Evolutionary conservation across 495 filamentous ascomycete genomes (phyloP), one percentile per base, ranked within the genome.

Genomic region (Endocarpon pusillum): DNA sequence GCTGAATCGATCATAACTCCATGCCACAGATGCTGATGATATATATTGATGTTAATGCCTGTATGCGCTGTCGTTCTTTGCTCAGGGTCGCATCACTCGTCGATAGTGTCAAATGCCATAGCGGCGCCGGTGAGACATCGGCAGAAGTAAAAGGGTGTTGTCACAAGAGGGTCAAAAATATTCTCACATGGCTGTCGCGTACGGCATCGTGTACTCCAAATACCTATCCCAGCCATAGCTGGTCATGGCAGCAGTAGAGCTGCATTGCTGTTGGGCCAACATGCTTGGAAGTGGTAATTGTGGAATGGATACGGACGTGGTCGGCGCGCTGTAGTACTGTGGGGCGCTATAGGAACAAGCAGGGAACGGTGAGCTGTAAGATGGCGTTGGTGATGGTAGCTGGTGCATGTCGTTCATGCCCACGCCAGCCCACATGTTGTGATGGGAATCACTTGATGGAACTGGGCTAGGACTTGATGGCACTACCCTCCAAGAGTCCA

Each of bases 401-500:
- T 82, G 71, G n/a, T n/a, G n/a, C 34, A 69, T 52, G 40, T 73
- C 67, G 24, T 64, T 59, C 24, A 61, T 47, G 37, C 37, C 35
- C 61, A 92, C 72, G 51, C 66, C 75, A 32, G 80, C 69, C 89
- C 87, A 94, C 53, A 91, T 73, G 40, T 76, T 65, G 21, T 70
- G 61, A 39, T 67, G 69, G 35, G 72, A 71, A 50, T 89, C 82
- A 43, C 64, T 67, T 24, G 73, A 67, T 27, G 75, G 77, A 34
- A 74, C 69, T 21, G 81, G 70, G 46, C 73, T 73, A 33, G 76
- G 70, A 47, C 81, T 92, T 36, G 91, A 94, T 42, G 89, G 77
- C 37, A 96, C 64, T 47, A 94, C 76, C 53, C 78, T 87, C 89
- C 87, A 96, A 33, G 83, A 68, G 36, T 97, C 91, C 42, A 93